These are phyloP conservation scores for Pseudogymnoascus sp. DNA, from an alignment of 2,329 filamentous ascomycete species.

Conservation along the genomic window DNA sequence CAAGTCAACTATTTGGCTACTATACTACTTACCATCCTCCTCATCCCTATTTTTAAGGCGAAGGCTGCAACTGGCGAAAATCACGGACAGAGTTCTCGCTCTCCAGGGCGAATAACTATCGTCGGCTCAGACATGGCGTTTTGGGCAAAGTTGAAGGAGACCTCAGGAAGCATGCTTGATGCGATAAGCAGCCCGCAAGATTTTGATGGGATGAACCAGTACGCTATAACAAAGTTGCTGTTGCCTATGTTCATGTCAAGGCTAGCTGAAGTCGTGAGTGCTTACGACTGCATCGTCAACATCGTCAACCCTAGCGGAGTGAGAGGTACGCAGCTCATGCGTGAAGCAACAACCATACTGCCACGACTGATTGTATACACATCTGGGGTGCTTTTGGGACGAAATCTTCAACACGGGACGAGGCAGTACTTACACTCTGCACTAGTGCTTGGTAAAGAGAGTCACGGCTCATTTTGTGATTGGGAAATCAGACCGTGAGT, in stretches of 20 bases:
- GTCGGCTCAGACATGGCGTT: conserved; percentile 26
- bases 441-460: conserved; percentile 19
- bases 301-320: conserved; percentile 19
- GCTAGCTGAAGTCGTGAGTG: conserved; percentile 15
- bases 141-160: conserved; percentile 11
- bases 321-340: conserved; percentile 17
- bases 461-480: conserved; percentile 21
- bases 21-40: conserved; percentile 27
- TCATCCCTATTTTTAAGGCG: conserved; percentile 27
- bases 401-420: conserved; percentile 16
- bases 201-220: conserved; percentile 13
- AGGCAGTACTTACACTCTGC: conserved; percentile 20
- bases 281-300: conserved; percentile 22
- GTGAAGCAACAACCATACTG: neutral
- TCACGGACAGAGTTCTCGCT: conserved; percentile 1
- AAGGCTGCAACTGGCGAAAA: conserved; percentile 14
- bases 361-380: conserved; percentile 3
- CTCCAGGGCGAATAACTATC: conserved; percentile 27
- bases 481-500: conserved; percentile 23
- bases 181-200: neutral
- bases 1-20: conserved; percentile 37
- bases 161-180: conserved; percentile 7
- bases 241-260: conserved; percentile 14
- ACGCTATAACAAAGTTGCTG: conserved; percentile 16
- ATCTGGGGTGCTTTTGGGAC: conserved; percentile 11